These are phyloP conservation scores for Salix koriyanagi DNA, from an alignment of 345 rosid genomes.

Conservation along the genomic window DNA sequence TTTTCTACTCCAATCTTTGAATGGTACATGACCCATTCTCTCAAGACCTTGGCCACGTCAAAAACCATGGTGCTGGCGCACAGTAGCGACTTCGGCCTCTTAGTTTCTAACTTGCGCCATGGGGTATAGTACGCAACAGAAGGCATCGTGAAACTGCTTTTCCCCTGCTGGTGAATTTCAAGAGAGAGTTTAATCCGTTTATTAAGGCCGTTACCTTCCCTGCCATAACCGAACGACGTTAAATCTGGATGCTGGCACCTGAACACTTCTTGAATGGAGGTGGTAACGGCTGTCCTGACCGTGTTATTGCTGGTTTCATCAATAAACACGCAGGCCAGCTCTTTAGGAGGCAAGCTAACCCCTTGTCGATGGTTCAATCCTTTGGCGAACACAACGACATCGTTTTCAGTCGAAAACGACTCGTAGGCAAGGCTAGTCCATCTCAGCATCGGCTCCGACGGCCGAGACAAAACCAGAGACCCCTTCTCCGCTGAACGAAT, in stretches of 20 bases:
- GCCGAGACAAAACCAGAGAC: constrained; percentile 4
- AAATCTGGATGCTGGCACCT: constrained; percentile 59
- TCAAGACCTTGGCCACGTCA: constrained; percentile 66
- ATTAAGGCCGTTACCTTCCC: background rate
- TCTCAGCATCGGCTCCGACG: constrained; percentile 37
- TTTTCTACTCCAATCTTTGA: constrained; percentile 63
- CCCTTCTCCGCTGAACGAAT: constrained; percentile 19
- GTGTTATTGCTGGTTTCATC: constrained; percentile 21
- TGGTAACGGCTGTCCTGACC: constrained; percentile 55
- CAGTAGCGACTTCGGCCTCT: constrained; percentile 20
- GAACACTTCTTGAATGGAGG: constrained; percentile 82
- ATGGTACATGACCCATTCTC: constrained; percentile 79
- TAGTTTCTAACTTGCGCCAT: constrained; percentile 16
- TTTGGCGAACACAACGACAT: constrained; percentile 73
- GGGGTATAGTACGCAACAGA: constrained; percentile 64
- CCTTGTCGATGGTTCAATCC: constrained; percentile 66
- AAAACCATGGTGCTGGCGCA: constrained; percentile 84
- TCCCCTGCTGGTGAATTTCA: constrained; percentile 23
- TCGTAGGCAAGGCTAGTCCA: constrained; percentile 66
- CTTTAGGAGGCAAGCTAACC: constrained; percentile 36
- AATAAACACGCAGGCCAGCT: constrained; percentile 65
- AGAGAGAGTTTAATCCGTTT: constrained; percentile 42
- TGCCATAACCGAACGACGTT: constrained; percentile 15
- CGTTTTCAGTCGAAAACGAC: constrained; percentile 56
- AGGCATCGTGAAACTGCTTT: constrained; percentile 8